phyloP scores from a whole-genome alignment of 2,329 filamentous ascomycete species.

The Fusarium incarnatum region DNA sequence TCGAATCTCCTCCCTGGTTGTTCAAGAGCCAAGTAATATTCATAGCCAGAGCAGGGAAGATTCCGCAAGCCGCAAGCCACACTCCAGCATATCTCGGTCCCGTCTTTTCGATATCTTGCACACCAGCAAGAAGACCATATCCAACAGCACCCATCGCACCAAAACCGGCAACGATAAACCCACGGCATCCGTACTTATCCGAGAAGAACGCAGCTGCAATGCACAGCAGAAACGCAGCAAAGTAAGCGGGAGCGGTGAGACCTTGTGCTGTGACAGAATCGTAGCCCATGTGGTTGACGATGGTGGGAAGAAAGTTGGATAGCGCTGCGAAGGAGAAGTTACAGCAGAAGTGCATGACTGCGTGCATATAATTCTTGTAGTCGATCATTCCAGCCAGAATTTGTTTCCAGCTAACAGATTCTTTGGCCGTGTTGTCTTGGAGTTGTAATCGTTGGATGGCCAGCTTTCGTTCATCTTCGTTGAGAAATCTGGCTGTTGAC shows the following conservation, averaged over 20 bases:
- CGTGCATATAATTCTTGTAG: slow-evolving; percentile 35
- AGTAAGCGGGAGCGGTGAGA: slow-evolving; percentile 21
- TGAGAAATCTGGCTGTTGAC: slow-evolving; percentile 17
- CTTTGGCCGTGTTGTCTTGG: not conserved
- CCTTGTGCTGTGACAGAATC: slow-evolving; percentile 23
- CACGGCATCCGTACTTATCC: slow-evolving; percentile 22
- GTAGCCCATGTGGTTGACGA: slow-evolving; percentile 19
- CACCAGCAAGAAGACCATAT: not conserved
- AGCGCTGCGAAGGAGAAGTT: slow-evolving; percentile 37
- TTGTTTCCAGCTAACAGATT: slow-evolving; percentile 26
- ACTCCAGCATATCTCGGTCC: slow-evolving; percentile 20
- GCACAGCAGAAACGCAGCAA: slow-evolving; percentile 10
- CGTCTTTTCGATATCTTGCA: slow-evolving; percentile 4
- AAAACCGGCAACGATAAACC: slow-evolving; percentile 1
- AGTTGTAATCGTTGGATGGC: slow-evolving; percentile 13
- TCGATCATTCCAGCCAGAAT: slow-evolving; percentile 14
- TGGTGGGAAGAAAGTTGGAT: slow-evolving; percentile 35
- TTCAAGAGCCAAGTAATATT: slow-evolving; percentile 36
- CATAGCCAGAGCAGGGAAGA: slow-evolving; percentile 12
- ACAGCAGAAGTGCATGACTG: slow-evolving; percentile 38
- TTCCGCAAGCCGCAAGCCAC: slow-evolving; percentile 23
- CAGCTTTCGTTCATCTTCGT: slow-evolving; percentile 3
- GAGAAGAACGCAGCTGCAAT: slow-evolving; percentile 28
- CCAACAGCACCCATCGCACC: not conserved
- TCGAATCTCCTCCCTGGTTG: slow-evolving; percentile 32